Conservation (phyloP, 148 eudicot species). For the Dysphania ambrosioides region DNA sequence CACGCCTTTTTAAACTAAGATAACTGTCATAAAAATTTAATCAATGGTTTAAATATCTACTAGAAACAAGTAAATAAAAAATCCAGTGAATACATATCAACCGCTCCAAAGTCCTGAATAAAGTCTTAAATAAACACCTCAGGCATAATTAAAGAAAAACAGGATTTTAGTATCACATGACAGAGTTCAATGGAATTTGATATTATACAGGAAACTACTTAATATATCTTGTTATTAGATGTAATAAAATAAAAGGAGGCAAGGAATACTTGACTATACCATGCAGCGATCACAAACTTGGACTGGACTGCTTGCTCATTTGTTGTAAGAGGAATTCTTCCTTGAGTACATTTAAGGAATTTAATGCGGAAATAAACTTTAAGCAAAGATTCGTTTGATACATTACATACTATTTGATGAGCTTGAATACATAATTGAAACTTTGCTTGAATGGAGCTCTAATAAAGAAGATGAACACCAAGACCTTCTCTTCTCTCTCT, state of each 20-base stretch:
- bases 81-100: neutral
- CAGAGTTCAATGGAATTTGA: neutral
- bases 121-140: neutral
- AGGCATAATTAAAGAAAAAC: neutral
- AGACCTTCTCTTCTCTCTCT: too few species aligned
- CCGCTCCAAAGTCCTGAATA: neutral
- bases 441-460: too few species aligned
- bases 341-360: conserved; percentile 96
- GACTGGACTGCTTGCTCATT: conserved; percentile 73
- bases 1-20: too few species aligned
- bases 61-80: neutral
- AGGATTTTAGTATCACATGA: neutral
- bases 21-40: neutral
- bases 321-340: conserved; percentile 71
- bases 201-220: neutral
- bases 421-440: too few species aligned
- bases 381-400: too few species aligned
- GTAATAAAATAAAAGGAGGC: conserved; percentile 26
- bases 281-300: conserved; percentile 94
- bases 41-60: neutral
- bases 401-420: too few species aligned
- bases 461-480: too few species aligned
- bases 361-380: too few species aligned
- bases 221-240: neutral
- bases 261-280: conserved; percentile 46